These are phyloP conservation scores for Diutina siamensis DNA, from an alignment of 1,139 yeast species.

Conservation along the genomic window DNA sequence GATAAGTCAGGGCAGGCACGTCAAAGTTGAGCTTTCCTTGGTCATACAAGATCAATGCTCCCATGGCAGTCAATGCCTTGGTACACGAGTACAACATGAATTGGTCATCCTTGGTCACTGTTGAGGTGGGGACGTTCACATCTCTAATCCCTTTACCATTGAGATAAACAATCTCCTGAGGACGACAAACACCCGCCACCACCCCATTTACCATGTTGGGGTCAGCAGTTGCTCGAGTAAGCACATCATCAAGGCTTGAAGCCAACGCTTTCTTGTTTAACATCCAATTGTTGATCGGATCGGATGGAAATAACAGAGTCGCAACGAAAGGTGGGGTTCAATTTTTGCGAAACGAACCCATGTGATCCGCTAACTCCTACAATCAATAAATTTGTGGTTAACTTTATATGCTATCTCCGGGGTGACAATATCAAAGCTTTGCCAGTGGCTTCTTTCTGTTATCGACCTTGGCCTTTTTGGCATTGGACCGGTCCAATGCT, in stretches of 20 bases:
- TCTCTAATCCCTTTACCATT: neutral
- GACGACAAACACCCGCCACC: neutral
- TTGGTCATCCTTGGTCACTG: neutral
- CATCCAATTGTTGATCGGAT: neutral
- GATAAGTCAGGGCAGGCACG: constrained; percentile 23
- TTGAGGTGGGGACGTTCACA: neutral
- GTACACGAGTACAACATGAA: constrained; percentile 22
- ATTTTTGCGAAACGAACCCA: too few relatives aligned
- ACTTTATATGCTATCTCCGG: too few relatives aligned
- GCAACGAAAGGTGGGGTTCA: too few relatives aligned
- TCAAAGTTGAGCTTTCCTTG: constrained; percentile 32
- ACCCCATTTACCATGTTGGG: neutral
- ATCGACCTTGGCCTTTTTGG: too few relatives aligned
- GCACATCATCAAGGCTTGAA: neutral
- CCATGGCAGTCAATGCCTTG: constrained; percentile 37
- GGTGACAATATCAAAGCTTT: neutral
- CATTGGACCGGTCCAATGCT: neutral
- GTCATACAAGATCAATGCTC: constrained; percentile 34
- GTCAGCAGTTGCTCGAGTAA: neutral
- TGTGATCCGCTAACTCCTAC: too few relatives aligned
- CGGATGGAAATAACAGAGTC: too few relatives aligned
- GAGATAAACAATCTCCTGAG: neutral
- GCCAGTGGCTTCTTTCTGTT: neutral
- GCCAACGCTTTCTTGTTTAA: neutral
- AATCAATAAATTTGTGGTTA: too few relatives aligned